A percentile compares a stretch with the other conserved stretches of the same genome.
Conservation (phyloP, 2,329 filamentous ascomycete genomes). For the Xylariaceae sp. region DNA sequence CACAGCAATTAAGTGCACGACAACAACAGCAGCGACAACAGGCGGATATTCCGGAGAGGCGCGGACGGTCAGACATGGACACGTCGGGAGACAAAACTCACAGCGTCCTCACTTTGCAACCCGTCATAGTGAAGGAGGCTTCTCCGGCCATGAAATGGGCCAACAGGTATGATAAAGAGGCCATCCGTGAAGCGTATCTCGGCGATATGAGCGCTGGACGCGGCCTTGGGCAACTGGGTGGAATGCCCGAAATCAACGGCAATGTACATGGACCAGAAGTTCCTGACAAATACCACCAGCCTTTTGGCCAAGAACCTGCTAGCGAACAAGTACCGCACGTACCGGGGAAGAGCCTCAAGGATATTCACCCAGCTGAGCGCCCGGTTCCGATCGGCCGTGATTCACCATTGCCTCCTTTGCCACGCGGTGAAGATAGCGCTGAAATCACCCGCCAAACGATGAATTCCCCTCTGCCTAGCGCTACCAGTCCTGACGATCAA, state of each 20-base stretch:
- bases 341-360: conserved; percentile 39
- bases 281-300: conserved; percentile 39
- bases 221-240: conserved; percentile 49
- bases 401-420: conserved; percentile 40
- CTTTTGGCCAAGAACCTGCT: conserved; percentile 29
- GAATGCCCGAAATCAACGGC: conserved; percentile 42
- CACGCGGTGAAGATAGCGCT: conserved; percentile 36
- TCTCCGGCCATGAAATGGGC: conserved; percentile 97
- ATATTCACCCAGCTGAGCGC: conserved; percentile 37
- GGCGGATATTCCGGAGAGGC: conserved; percentile 44
- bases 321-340: conserved; percentile 24
- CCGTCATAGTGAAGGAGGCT: conserved; percentile 77
- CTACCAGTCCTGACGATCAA: conserved; percentile 43
- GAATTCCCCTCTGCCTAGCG: conserved; percentile 38
- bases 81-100: conserved; percentile 69
- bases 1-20: conserved; percentile 72
- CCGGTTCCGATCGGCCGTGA: conserved; percentile 32
- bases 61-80: conserved; percentile 54
- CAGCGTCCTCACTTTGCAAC: conserved; percentile 84
- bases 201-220: conserved; percentile 68
- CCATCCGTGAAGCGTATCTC: conserved; percentile 81
- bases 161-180: conserved; percentile 86
- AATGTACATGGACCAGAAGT: conserved; percentile 35
- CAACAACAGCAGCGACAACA: conserved; percentile 53
- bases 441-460: conserved; percentile 38